These are phyloP conservation scores for Torulaspora indica DNA, from an alignment of 805 yeast species.

Conservation along the genomic window DNA sequence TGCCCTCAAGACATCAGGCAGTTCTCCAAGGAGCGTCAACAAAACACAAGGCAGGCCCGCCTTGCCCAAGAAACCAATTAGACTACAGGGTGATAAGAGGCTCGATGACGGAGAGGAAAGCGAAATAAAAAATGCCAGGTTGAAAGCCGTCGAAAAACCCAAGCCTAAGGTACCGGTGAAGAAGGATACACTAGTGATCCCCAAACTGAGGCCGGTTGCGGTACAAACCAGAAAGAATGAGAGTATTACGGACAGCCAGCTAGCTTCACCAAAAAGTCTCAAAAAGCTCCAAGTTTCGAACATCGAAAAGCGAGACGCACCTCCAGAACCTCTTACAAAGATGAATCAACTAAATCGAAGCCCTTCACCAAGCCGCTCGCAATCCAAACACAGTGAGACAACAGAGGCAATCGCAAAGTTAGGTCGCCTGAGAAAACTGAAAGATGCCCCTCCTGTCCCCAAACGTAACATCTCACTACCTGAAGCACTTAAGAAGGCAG, in stretches of 20 bases:
- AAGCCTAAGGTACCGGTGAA: constrained; percentile 19
- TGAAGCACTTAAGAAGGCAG: constrained; percentile 27
- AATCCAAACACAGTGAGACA: background rate
- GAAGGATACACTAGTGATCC: constrained; percentile 11
- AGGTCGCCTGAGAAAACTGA: constrained; percentile 11
- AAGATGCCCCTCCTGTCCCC: constrained; percentile 26
- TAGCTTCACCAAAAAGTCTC: constrained; percentile 5
- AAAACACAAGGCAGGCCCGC: constrained; percentile 12
- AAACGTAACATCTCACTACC: constrained; percentile 31
- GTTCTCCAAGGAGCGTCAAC: constrained; percentile 1
- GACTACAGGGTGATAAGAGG: background rate
- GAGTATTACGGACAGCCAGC: background rate
- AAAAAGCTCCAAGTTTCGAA: constrained; percentile 5
- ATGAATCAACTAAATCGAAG: constrained; percentile 7
- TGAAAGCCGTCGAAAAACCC: constrained; percentile 9
- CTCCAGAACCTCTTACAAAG: constrained; percentile 26
- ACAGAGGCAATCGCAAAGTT: constrained; percentile 21
- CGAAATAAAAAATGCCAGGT: constrained; percentile 3
- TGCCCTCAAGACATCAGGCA: constrained; percentile 13
- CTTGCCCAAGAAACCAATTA: constrained; percentile 16
- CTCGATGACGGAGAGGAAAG: background rate
- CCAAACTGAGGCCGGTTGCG: constrained; percentile 19
- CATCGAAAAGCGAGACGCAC: constrained; percentile 9
- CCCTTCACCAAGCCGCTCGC: background rate
- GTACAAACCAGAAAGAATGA: background rate